Conservation (phyloP, 108 stramenopile genomes). For the Fistulifera solaris region DNA sequence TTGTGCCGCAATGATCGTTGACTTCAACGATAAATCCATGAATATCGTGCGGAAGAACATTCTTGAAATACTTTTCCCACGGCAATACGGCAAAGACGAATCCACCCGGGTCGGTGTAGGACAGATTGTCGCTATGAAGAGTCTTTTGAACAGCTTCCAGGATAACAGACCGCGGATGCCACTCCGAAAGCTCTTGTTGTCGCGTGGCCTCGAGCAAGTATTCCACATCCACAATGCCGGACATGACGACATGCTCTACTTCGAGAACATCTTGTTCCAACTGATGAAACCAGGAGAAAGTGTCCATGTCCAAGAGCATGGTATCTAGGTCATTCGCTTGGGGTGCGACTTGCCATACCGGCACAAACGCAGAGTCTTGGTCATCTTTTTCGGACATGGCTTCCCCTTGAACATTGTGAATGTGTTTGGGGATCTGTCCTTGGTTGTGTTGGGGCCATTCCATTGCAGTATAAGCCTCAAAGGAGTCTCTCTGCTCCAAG, state of each 20-base stretch:
- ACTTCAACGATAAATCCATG: constrained; percentile 16
- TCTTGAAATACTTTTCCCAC: constrained; percentile 18
- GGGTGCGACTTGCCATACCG: constrained; percentile 1
- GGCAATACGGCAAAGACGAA: constrained; percentile 12
- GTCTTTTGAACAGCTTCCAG: neutral
- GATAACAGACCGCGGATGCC: neutral
- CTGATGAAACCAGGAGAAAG: neutral
- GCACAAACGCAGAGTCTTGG: neutral
- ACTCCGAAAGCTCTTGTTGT: neutral
- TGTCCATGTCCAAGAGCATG: neutral
- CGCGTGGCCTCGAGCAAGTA: neutral
- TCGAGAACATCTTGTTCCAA: neutral
- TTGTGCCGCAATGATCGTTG: constrained; percentile 14
- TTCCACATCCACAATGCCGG: constrained; percentile 1
- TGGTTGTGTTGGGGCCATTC: neutral
- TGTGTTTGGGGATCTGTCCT: neutral
- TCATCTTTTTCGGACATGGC: neutral
- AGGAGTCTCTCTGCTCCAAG: neutral
- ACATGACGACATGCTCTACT: neutral
- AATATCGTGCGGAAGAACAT: constrained; percentile 11
- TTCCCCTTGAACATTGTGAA: neutral
- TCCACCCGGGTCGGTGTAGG: constrained; percentile 10
- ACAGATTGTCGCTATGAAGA: neutral
- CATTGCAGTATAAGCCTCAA: neutral
- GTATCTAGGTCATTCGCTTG: neutral